phyloP scores from a whole-genome alignment of 768 basidiomycete genomes.

The Phaffia australis region DNA sequence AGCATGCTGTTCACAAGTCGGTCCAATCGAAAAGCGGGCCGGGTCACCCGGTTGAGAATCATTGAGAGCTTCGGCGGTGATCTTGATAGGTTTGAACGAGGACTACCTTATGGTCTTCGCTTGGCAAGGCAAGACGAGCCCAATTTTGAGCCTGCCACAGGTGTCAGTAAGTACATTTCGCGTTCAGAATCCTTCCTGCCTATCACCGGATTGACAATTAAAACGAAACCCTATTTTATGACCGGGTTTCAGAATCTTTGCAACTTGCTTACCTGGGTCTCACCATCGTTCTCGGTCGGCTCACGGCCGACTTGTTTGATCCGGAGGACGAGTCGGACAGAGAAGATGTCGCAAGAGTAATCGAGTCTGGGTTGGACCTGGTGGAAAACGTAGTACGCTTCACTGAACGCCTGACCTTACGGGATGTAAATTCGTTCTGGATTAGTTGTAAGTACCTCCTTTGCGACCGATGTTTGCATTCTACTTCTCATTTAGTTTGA shows the following conservation, averaged over 20 bases:
- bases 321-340: slow-evolving; percentile 16
- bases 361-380: slow-evolving; percentile 18
- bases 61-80: slow-evolving; percentile 20
- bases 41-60: slow-evolving; percentile 17
- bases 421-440: slow-evolving; percentile 19
- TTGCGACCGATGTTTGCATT: not conserved
- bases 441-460: slow-evolving; percentile 12
- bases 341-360: slow-evolving; percentile 3
- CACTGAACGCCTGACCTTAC: slow-evolving; percentile 15
- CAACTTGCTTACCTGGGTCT: slow-evolving; percentile 24
- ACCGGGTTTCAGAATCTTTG: slow-evolving; percentile 16
- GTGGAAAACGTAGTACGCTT: slow-evolving; percentile 13
- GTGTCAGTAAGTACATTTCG: slow-evolving; percentile 17
- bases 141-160: slow-evolving; percentile 7
- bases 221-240: not conserved
- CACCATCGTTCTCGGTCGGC: slow-evolving; percentile 20
- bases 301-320: slow-evolving; percentile 21
- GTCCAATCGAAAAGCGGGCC: slow-evolving; percentile 3
- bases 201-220: not conserved
- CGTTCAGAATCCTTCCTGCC: not conserved
- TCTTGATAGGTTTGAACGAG: slow-evolving; percentile 11
- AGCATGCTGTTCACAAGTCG: slow-evolving; percentile 1
- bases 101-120: slow-evolving; percentile 7
- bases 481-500: not conserved
- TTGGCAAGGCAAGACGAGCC: slow-evolving; percentile 1